phyloP scores from a whole-genome alignment of 805 yeast species.

The Candida dajiaensis region DNA sequence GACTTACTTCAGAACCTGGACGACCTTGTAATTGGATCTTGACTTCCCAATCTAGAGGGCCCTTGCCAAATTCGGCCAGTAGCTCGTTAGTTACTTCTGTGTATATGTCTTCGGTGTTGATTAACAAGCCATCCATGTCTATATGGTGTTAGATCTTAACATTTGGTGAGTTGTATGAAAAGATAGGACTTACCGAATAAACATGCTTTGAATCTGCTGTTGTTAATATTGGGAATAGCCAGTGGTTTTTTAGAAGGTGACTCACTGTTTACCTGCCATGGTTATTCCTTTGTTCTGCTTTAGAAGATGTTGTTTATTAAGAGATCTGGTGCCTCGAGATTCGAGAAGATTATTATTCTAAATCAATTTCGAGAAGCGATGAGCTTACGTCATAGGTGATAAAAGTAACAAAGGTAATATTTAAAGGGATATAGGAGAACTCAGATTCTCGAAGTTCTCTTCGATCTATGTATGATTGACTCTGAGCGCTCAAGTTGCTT shows the following conservation, averaged over 20 bases:
- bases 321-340: too few species aligned
- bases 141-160: not conserved
- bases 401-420: too few species aligned
- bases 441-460: not conserved
- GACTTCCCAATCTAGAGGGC: constrained; percentile 85
- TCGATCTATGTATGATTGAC: not conserved
- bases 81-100: constrained; percentile 70
- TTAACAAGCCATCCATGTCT: constrained; percentile 93
- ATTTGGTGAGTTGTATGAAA: not conserved
- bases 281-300: too few species aligned
- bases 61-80: constrained; percentile 63
- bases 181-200: constrained; percentile 45
- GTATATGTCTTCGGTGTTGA: constrained; percentile 89
- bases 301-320: too few species aligned
- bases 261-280: not conserved
- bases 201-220: constrained; percentile 48
- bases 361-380: not conserved
- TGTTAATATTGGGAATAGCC: not conserved
- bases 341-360: too few species aligned
- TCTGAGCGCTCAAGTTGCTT: not conserved
- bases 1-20: constrained; percentile 59
- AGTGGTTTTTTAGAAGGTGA: too few species aligned
- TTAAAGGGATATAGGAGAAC: too few species aligned
- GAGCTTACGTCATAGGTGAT: not conserved
- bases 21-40: constrained; percentile 85